Percentiles rank a stretch among this genome's conserved stretches.
These are phyloP conservation scores for Parascedosporium putredinis DNA, from an alignment of 2,329 filamentous ascomycete species.

Conservation along the genomic window DNA sequence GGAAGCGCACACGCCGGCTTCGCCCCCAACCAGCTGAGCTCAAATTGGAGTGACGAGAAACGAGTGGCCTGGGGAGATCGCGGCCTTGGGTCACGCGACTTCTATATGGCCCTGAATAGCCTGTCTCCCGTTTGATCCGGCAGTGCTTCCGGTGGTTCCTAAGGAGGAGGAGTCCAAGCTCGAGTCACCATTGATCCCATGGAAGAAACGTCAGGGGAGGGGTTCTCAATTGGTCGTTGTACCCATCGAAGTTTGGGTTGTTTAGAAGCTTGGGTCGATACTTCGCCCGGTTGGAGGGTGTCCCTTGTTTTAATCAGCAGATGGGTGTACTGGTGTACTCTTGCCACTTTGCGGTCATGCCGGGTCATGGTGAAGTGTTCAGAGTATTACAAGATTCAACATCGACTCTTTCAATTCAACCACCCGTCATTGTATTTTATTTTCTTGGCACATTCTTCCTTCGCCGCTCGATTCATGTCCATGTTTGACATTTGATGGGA, in stretches of 20 bases:
- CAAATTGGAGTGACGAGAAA: background rate
- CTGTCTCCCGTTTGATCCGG: background rate
- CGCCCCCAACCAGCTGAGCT: background rate
- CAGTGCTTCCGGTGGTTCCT: background rate
- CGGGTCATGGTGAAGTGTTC: background rate
- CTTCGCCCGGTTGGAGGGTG: no score
- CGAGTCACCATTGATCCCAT: background rate
- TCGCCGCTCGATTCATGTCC: no score
- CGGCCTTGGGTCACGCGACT: background rate
- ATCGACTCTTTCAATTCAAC: no score
- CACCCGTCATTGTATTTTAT: no score
- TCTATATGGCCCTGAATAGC: background rate
- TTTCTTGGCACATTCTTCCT: no score
- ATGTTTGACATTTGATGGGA: no score
- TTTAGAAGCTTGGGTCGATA: no score
- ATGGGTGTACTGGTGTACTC: background rate
- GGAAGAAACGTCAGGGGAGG: background rate
- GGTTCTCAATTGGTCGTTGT: background rate
- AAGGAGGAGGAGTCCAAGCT: background rate
- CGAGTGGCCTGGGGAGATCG: background rate
- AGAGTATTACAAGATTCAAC: no score
- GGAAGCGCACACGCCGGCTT: background rate
- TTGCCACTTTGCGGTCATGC: conserved; percentile 1
- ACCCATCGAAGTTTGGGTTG: no score
- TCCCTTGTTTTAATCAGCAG: background rate